phyloP scores from a whole-genome alignment of 2,329 filamentous ascomycete species.

The Hypoxylon sp. region DNA sequence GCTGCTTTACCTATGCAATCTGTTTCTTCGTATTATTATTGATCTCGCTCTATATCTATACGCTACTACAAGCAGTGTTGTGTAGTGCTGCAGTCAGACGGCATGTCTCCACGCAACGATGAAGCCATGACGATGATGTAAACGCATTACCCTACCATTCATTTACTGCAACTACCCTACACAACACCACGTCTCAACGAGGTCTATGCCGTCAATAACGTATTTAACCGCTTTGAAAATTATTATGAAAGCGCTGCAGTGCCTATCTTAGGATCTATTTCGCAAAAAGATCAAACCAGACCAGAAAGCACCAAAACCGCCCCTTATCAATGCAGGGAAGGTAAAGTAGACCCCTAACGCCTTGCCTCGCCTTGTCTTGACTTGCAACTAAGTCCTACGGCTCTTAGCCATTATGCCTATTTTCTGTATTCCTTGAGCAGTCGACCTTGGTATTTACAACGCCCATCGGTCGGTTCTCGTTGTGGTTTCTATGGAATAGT shows the following conservation, averaged over 20 bases:
- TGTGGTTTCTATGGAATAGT: background rate
- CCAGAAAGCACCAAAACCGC: conserved; percentile 6
- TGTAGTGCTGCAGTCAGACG: conserved; percentile 3
- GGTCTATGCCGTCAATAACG: background rate
- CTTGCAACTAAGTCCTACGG: conserved; percentile 6
- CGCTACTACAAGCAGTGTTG: background rate
- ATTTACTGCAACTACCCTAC: background rate
- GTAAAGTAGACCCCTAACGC: conserved; percentile 20
- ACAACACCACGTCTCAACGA: background rate
- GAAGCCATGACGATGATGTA: conserved; percentile 5
- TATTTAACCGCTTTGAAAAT: background rate
- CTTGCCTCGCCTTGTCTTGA: no score
- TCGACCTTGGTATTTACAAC: background rate
- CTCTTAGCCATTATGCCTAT: conserved; percentile 1
- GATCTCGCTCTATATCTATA: no score
- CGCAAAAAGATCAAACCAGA: conserved; percentile 3
- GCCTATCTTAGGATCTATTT: background rate
- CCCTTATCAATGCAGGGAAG: conserved; percentile 1
- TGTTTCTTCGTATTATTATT: background rate
- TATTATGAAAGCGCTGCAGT: background rate
- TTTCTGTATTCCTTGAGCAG: conserved; percentile 5
- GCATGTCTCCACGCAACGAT: conserved; percentile 2
- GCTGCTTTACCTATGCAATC: no score
- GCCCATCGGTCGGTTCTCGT: background rate
- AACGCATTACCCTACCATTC: background rate